Evolutionary conservation across 306 rosid species (phyloP), one percentile per base, ranked within the genome.

Genomic region (Glycyrrhiza uralensis): DNA sequence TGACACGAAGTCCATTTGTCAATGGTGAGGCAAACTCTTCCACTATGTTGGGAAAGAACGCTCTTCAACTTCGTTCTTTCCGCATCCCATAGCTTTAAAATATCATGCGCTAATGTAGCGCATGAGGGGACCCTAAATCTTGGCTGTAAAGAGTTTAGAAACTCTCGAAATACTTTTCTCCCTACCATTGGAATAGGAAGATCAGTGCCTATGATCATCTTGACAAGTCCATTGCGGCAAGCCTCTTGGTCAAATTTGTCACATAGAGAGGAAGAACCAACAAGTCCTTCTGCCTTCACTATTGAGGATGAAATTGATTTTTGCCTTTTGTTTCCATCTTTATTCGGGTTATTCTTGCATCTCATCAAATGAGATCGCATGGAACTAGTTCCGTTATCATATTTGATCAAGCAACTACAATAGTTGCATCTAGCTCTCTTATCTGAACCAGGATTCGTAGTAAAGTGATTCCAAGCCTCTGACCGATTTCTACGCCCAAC

Each of bases 301-400:
- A 45, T 39, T 39, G 69, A 41, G 35, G 69, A 47, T 30, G 72
- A 45, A 41, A 29, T 44, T 28, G 59, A 28, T 19, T 46, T 66
- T 7, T 45, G 58, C 23, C 72, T 28, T 23, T 66, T 66, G 59
- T 5, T 9, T 30, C 4, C 58, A 28, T 47, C 30, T 6, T 30
- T 5, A 14, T 4, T 30, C 0, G 46, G 32, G 5, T 23, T 8
- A 11, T 18, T 41, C 13, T 47, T 67, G 58, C 72, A 67, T 32
- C 72, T 30, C 5, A 23, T 46, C 39, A 17, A 67, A 67, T 67
- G 72, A 29, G 59, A 10, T 10, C 26, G 15, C 46, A 67, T 67
- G 17, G 72, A 30, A 32, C 72, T 30, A 5, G 72, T 67, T 28
- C 59, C 44, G 1, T 67, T 30, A 52, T 69, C 68, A 38, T 61